Evolutionary conservation across 1,139 yeast species (phyloP).

Genomic region (Pichia kudriavzevii): DNA sequence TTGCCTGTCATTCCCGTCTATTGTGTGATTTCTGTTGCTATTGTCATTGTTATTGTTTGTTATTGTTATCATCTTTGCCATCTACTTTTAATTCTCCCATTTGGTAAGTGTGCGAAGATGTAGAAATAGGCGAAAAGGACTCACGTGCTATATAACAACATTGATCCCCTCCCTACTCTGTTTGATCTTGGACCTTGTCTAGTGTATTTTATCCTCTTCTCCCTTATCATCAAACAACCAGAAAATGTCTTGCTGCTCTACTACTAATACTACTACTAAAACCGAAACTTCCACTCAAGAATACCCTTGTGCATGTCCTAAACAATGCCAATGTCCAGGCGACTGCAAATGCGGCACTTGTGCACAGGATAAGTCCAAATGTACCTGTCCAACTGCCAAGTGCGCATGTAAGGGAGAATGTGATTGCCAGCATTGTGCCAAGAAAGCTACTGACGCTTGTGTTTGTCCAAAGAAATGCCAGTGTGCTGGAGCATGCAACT

Average conservation of each 20-base stretch:
- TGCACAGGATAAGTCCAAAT: conserved; percentile 12
- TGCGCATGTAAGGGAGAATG: conserved; percentile 14
- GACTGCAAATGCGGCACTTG: conserved; percentile 15
- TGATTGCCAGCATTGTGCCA: conserved; percentile 12
- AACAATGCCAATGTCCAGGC: conserved; percentile 14
- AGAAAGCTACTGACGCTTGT: too few relatives aligned
- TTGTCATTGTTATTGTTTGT: too few relatives aligned
- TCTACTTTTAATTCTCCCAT: too few relatives aligned
- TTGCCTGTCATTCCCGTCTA: too few relatives aligned
- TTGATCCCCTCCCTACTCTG: too few relatives aligned
- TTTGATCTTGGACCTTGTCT: too few relatives aligned
- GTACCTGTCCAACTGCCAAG: conserved; percentile 15
- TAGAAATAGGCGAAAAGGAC: conserved; percentile 10
- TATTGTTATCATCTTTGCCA: too few relatives aligned
- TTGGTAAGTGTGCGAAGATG: too few relatives aligned
- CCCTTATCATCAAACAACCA: neutral
- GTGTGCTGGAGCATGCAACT: conserved; percentile 8
- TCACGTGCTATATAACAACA: conserved; percentile 5
- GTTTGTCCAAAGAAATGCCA: conserved; percentile 8
- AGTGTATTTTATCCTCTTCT: neutral
- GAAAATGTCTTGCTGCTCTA: conserved; percentile 8
- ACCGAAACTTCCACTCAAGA: conserved; percentile 1
- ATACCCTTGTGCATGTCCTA: conserved; percentile 12
- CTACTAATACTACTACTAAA: conserved; percentile 3
- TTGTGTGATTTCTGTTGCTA: too few relatives aligned